Percentiles rank a stretch among this genome's conserved stretches.
phyloP scores from a whole-genome alignment of 495 filamentous ascomycete genomes.

The Terfezia boudieri region DNA sequence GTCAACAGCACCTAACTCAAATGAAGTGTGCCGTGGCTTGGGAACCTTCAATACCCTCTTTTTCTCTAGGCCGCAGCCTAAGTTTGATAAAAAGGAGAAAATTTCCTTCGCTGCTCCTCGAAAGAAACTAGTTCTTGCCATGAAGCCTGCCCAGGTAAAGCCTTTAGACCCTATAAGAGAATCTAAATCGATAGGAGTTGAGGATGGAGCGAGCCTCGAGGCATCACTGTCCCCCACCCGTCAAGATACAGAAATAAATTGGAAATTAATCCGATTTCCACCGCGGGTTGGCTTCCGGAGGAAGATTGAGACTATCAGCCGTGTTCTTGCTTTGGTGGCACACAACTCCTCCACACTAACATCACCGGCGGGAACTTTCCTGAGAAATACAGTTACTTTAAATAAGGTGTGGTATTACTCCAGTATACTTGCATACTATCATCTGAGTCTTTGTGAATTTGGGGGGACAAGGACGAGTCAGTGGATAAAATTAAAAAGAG shows the following conservation, averaged over 20 bases:
- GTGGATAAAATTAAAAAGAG: slow-evolving; percentile 5
- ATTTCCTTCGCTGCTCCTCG: too few relatives aligned
- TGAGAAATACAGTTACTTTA: slow-evolving; percentile 2
- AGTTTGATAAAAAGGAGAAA: too few relatives aligned
- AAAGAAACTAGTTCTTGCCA: too few relatives aligned
- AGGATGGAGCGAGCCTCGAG: too few relatives aligned
- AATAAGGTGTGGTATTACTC: slow-evolving; percentile 9
- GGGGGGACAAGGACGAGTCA: slow-evolving; percentile 5
- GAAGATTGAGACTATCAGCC: slow-evolving; percentile 3
- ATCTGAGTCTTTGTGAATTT: slow-evolving; percentile 6
- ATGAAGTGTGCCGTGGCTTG: too few relatives aligned
- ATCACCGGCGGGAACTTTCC: slow-evolving; percentile 1
- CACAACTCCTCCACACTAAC: slow-evolving; percentile 4
- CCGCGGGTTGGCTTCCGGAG: slow-evolving; percentile 7
- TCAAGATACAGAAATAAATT: slow-evolving; percentile 3
- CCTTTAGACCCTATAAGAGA: too few relatives aligned
- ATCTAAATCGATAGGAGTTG: too few relatives aligned
- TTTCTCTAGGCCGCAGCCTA: too few relatives aligned
- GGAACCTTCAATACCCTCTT: too few relatives aligned
- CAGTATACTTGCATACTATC: slow-evolving; percentile 10
- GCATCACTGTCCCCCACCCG: too few relatives aligned
- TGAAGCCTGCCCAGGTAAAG: too few relatives aligned
- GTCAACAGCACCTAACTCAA: too few relatives aligned
- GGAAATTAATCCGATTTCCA: slow-evolving; percentile 7
- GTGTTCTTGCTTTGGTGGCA: slow-evolving; percentile 6